phyloP scores from a whole-genome alignment of 345 rosid species.

The Dipteronia dyeriana region DNA sequence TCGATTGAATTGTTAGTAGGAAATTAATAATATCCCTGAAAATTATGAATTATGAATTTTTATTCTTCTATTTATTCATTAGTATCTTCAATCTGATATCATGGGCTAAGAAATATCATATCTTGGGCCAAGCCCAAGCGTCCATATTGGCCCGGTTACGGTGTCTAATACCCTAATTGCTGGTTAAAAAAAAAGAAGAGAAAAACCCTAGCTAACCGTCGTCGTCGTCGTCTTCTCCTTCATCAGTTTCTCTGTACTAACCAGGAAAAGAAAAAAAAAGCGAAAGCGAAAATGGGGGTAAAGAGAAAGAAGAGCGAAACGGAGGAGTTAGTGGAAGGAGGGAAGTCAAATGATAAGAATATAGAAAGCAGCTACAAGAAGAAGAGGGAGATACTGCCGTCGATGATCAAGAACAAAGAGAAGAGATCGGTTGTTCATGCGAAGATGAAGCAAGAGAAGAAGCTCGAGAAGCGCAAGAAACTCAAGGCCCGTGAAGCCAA shows the following conservation, averaged over 20 bases:
- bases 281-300: slow-evolving; percentile 38
- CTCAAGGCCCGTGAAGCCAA: slow-evolving; percentile 75
- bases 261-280: background rate
- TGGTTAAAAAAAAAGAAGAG: background rate
- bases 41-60: too few relatives aligned
- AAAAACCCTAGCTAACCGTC: slow-evolving; percentile 7
- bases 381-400: slow-evolving; percentile 67
- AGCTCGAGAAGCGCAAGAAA: slow-evolving; percentile 87
- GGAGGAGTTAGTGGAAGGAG: slow-evolving; percentile 30
- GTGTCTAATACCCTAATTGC: background rate
- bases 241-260: too few relatives aligned
- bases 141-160: background rate
- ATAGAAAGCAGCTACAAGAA: slow-evolving; percentile 32
- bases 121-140: background rate
- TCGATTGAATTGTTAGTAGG: too few relatives aligned
- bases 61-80: too few relatives aligned
- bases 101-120: background rate
- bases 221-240: background rate
- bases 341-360: background rate
- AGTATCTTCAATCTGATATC: background rate
- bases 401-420: slow-evolving; percentile 90
- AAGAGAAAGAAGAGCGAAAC: slow-evolving; percentile 49
- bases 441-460: slow-evolving; percentile 79
- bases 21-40: too few relatives aligned
- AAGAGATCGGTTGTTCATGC: slow-evolving; percentile 81